phyloP scores from a whole-genome alignment of 306 rosid species.

The Lablab purpureus region DNA sequence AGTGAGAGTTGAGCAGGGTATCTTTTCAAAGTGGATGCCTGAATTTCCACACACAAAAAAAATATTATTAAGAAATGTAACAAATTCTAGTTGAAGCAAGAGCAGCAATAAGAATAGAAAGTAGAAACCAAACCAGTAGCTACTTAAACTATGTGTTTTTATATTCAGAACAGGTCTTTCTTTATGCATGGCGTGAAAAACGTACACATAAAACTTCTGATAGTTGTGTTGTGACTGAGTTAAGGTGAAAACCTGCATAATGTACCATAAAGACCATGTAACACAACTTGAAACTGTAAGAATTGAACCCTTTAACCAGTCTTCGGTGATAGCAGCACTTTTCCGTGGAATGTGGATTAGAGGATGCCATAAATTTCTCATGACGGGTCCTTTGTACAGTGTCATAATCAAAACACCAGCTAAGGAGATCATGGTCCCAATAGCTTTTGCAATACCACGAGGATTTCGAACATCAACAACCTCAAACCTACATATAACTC shows the following conservation, averaged over 20 bases:
- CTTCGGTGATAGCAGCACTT: constrained; percentile 49
- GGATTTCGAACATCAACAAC: constrained; percentile 57
- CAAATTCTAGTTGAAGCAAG: background rate
- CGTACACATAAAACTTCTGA: background rate
- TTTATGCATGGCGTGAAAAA: background rate
- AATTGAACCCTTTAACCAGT: constrained; percentile 83
- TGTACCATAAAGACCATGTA: constrained; percentile 78
- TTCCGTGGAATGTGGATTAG: constrained; percentile 58
- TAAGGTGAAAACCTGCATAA: constrained; percentile 75
- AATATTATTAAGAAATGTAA: background rate
- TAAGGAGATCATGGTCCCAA: constrained; percentile 73
- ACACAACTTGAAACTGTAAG: constrained; percentile 75
- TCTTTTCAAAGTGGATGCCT: constrained; percentile 84
- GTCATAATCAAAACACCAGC: constrained; percentile 86
- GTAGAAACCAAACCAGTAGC: background rate
- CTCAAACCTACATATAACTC: constrained; percentile 60
- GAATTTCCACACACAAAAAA: constrained; percentile 36
- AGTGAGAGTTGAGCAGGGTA: constrained; percentile 84
- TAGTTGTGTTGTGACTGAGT: background rate
- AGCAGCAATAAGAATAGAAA: background rate
- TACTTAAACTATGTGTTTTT: background rate
- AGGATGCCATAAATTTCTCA: constrained; percentile 67
- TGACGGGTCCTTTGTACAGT: constrained; percentile 70
- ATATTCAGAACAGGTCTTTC: background rate
- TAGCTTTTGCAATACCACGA: constrained; percentile 69